These are phyloP conservation scores for Dendrocalamus latiflorus DNA, from an alignment of 202 grass and related monocot genomes.

Conservation along the genomic window DNA sequence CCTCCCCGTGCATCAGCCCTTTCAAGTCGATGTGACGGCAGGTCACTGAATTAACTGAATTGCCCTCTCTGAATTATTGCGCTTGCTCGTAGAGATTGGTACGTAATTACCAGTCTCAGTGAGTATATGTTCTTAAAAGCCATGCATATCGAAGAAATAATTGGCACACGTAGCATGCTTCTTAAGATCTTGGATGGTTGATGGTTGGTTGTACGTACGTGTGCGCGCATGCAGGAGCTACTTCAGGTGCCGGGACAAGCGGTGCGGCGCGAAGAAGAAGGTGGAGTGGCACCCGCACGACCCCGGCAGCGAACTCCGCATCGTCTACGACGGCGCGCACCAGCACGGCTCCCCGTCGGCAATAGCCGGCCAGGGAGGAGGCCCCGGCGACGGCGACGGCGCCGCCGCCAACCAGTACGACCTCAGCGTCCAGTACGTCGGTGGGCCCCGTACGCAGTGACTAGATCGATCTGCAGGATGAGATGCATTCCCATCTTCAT, in stretches of 20 bases:
- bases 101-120: too few species aligned
- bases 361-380: not conserved
- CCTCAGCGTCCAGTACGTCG: conserved; percentile 54
- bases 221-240: conserved; percentile 42
- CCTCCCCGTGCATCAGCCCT: not conserved
- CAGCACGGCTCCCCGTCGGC: conserved; percentile 26
- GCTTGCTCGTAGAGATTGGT: not conserved
- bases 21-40: not conserved
- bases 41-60: not conserved
- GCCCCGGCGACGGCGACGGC: not conserved
- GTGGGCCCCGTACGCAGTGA: conserved; percentile 18
- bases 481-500: not conserved
- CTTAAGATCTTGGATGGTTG: not conserved
- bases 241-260: conserved; percentile 65
- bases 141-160: not conserved
- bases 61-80: not conserved
- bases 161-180: too few species aligned
- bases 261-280: conserved; percentile 69
- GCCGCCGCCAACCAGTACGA: conserved; percentile 50
- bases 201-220: not conserved
- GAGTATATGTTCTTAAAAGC: too few species aligned
- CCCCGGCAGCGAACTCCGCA: conserved; percentile 23
- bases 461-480: not conserved
- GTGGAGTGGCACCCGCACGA: conserved; percentile 62
- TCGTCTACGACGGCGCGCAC: conserved; percentile 59